Conservation (phyloP, 2,329 filamentous ascomycete species). For the Trichophyton benhamiae region DNA sequence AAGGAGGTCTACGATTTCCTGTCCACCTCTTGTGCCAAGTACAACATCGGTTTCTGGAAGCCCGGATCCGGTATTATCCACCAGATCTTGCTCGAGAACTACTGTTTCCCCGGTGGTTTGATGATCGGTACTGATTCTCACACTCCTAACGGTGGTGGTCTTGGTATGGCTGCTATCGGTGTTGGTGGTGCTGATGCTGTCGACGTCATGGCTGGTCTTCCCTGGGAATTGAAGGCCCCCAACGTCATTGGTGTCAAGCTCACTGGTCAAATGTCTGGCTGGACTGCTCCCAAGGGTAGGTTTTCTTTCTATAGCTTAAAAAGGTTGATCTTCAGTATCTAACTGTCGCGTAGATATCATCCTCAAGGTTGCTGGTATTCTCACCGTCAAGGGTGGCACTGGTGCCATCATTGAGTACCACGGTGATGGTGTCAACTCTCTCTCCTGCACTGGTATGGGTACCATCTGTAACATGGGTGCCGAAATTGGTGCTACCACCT, state of each 20-base stretch:
- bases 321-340: background rate
- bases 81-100: constrained; percentile 97
- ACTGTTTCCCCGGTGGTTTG: constrained; percentile 95
- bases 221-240: constrained; percentile 96
- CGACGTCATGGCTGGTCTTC: constrained; percentile 93
- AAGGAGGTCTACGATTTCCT: constrained; percentile 99
- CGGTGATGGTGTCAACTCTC: constrained; percentile 58
- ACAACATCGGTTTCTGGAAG: constrained; percentile 99
- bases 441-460: constrained; percentile 77
- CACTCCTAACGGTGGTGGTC: constrained; percentile 92
- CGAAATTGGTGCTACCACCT: constrained; percentile 65
- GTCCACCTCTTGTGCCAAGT: constrained; percentile 86
- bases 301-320: constrained; percentile 1
- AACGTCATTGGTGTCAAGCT: constrained; percentile 95
- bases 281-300: constrained; percentile 81
- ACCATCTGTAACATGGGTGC: constrained; percentile 63
- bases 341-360: constrained; percentile 60
- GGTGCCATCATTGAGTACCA: constrained; percentile 56
- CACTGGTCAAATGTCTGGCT: constrained; percentile 77
- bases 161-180: constrained; percentile 89
- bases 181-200: constrained; percentile 97
- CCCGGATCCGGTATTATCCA: constrained; percentile 98
- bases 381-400: constrained; percentile 96
- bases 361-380: constrained; percentile 88
- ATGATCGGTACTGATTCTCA: constrained; percentile 97